These are phyloP conservation scores for Nematocida parisii DNA, from an alignment of 371 early-diverging fungal species.

Conservation along the genomic window DNA sequence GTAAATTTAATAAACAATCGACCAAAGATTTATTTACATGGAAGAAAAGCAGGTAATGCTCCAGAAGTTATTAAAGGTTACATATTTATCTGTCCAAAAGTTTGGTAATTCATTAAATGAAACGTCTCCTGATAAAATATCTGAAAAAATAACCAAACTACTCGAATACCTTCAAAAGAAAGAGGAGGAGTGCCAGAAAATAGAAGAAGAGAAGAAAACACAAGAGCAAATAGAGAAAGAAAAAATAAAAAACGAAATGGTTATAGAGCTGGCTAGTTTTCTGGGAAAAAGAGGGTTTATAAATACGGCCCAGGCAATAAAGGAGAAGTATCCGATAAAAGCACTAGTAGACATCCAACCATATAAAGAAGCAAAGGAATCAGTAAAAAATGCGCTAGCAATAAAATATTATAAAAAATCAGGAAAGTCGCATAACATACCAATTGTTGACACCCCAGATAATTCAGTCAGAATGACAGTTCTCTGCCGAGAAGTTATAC, in stretches of 20 bases:
- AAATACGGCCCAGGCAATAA: neutral
- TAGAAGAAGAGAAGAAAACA: slow-evolving; percentile 27
- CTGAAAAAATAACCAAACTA: slow-evolving; percentile 13
- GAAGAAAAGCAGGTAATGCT: neutral
- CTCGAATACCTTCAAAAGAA: slow-evolving; percentile 35
- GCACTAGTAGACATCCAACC: neutral
- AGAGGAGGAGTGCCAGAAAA: slow-evolving; percentile 26
- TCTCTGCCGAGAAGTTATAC: neutral
- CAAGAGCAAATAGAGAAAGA: slow-evolving; percentile 13
- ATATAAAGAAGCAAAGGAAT: neutral
- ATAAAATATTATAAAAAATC: neutral
- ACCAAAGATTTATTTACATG: slow-evolving; percentile 20
- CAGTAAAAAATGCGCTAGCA: neutral
- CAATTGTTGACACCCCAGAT: neutral
- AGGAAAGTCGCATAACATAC: neutral
- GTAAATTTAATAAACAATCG: neutral
- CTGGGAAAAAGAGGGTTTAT: slow-evolving; percentile 41
- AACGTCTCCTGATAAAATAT: neutral
- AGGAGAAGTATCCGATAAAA: neutral
- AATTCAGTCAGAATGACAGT: neutral
- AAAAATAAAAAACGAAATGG: slow-evolving; percentile 27
- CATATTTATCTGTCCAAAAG: slow-evolving; percentile 45
- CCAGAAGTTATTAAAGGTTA: slow-evolving; percentile 12
- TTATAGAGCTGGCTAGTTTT: slow-evolving; percentile 10
- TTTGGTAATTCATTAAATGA: neutral